Evolutionary conservation across 2,329 filamentous ascomycete genomes (phyloP).

Genomic region (Diaporthe sp.): DNA sequence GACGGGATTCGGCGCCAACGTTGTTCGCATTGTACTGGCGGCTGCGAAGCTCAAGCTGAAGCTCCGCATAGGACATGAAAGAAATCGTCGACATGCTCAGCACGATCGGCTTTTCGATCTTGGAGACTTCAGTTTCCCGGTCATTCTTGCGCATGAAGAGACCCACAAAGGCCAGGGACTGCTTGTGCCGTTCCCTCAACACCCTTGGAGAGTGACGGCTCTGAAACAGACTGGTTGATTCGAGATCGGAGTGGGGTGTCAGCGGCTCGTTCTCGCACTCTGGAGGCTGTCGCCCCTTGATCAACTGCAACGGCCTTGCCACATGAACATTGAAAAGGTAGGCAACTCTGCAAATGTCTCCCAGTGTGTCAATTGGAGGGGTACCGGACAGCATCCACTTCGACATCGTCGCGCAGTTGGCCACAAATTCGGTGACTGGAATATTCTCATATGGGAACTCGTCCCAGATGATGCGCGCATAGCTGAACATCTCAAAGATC

Average conservation of each 20-base stretch:
- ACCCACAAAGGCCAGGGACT: conserved; percentile 68
- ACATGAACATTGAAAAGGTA: conserved; percentile 56
- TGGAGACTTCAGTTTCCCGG: conserved; percentile 46
- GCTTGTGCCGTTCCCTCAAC: conserved; percentile 52
- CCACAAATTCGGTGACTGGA: conserved; percentile 51
- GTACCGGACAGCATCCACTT: conserved; percentile 63
- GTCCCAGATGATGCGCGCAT: conserved; percentile 57
- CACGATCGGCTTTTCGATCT: conserved; percentile 47
- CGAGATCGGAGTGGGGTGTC: conserved; percentile 49
- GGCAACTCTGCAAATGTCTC: conserved; percentile 53
- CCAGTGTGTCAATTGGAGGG: conserved; percentile 54
- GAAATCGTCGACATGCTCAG: conserved; percentile 43
- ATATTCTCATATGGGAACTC: conserved; percentile 59
- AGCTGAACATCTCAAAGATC: conserved; percentile 56
- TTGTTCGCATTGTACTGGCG: conserved; percentile 39
- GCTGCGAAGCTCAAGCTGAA: conserved; percentile 38
- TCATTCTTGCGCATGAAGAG: conserved; percentile 67
- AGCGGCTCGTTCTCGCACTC: conserved; percentile 53
- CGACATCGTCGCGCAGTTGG: conserved; percentile 49
- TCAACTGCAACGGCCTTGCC: conserved; percentile 52
- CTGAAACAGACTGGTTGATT: conserved; percentile 51
- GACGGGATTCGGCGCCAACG: conserved; percentile 37
- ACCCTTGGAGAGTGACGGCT: conserved; percentile 53
- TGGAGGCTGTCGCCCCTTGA: conserved; percentile 53
- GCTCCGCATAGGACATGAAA: conserved; percentile 30